phyloP scores from a whole-genome alignment of 352 stramenopile genomes.

The Phytophthora capsici region DNA sequence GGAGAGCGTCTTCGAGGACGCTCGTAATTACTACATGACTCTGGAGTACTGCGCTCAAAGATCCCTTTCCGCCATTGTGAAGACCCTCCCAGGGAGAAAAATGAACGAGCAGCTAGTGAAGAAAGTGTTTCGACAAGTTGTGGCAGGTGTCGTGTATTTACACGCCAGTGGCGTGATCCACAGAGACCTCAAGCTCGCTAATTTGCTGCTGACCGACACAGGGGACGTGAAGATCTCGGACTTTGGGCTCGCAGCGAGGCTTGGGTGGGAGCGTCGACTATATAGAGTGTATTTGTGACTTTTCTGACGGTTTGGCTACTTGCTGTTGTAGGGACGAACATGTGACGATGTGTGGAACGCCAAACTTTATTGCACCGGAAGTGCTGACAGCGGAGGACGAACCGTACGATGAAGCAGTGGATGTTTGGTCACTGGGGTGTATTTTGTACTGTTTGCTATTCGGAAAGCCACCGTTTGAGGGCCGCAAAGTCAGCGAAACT shows the following conservation, averaged over 20 bases:
- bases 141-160: constrained; percentile 61
- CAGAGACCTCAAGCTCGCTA: constrained; percentile 80
- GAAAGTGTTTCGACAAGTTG: constrained; percentile 61
- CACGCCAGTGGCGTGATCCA: constrained; percentile 73
- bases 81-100: constrained; percentile 35
- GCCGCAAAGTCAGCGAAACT: constrained; percentile 74
- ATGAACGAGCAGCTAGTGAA: constrained; percentile 59
- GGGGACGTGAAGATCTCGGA: constrained; percentile 75
- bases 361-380: constrained; percentile 86
- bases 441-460: constrained; percentile 79
- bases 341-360: constrained; percentile 79
- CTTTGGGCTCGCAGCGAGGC: constrained; percentile 72
- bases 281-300: background rate
- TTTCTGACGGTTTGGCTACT: background rate
- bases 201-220: constrained; percentile 65
- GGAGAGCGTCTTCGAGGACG: constrained; percentile 74
- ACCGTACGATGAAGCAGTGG: constrained; percentile 69
- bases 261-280: constrained; percentile 35
- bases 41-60: constrained; percentile 67
- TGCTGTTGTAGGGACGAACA: constrained; percentile 48
- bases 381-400: constrained; percentile 48
- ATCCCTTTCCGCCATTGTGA: constrained; percentile 56
- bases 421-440: constrained; percentile 86
- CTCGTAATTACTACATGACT: constrained; percentile 78
- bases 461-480: constrained; percentile 76